Conservation (phyloP, 495 filamentous ascomycete genomes). For the Jackrogersella minutella region DNA sequence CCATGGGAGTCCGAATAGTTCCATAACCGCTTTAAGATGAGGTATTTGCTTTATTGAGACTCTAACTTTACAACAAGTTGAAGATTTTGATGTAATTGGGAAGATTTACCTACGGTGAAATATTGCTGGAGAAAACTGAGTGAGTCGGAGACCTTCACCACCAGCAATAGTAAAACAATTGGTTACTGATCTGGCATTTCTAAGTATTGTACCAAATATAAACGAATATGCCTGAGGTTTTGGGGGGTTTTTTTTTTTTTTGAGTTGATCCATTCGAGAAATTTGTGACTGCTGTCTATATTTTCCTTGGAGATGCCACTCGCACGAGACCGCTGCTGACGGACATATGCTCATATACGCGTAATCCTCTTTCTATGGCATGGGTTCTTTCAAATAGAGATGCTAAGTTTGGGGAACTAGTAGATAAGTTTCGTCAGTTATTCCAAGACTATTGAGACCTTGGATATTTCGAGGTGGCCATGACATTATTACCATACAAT, state of each 20-base stretch:
- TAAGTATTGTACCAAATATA: no score
- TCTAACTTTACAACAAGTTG: background rate
- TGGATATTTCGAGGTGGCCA: no score
- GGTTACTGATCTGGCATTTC: no score
- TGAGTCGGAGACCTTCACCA: background rate
- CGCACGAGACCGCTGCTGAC: background rate
- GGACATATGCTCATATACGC: background rate
- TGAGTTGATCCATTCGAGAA: background rate
- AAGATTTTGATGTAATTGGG: background rate
- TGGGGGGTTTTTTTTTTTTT: background rate
- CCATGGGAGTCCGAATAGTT: background rate
- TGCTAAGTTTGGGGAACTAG: background rate
- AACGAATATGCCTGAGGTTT: no score
- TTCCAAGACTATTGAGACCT: background rate
- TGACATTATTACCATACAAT: background rate
- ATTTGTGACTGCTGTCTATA: background rate
- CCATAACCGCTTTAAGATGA: background rate
- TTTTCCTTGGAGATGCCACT: background rate
- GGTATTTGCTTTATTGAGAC: background rate
- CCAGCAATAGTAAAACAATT: background rate
- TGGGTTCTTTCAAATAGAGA: background rate
- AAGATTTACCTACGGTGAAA: background rate
- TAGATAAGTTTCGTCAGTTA: background rate
- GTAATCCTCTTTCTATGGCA: background rate
- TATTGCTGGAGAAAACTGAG: background rate